These are phyloP conservation scores for Alternaria longipes DNA, from an alignment of 2,329 filamentous ascomycete species.

Conservation along the genomic window DNA sequence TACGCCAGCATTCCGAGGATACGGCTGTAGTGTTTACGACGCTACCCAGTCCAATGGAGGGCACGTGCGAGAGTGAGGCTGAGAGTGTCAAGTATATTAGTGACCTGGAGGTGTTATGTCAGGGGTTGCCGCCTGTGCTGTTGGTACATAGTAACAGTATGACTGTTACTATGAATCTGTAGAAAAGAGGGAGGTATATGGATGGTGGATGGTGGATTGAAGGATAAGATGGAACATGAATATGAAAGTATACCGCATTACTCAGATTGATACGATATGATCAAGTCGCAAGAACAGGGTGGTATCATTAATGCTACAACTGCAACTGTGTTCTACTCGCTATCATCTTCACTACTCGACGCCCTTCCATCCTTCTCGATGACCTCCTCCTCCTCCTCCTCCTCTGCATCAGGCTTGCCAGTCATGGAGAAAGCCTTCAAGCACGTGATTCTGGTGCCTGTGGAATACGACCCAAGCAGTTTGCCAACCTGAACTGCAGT, in stretches of 20 bases:
- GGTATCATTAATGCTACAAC: slow-evolving; percentile 25
- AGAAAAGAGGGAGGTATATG: not conserved
- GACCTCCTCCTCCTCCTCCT: slow-evolving; percentile 34
- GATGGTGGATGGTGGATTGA: not conserved
- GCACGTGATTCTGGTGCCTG: slow-evolving; percentile 89
- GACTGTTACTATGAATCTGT: slow-evolving; percentile 83
- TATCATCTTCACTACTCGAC: slow-evolving; percentile 34
- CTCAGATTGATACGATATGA: not conserved
- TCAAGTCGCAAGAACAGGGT: not conserved
- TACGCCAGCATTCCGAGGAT: slow-evolving; percentile 58
- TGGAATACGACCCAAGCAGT: slow-evolving; percentile 81
- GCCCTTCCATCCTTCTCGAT: slow-evolving; percentile 29
- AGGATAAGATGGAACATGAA: not conserved
- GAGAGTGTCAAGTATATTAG: slow-evolving; percentile 78
- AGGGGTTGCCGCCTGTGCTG: slow-evolving; percentile 77
- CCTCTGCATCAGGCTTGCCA: slow-evolving; percentile 43
- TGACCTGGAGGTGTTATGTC: slow-evolving; percentile 80
- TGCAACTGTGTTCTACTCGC: slow-evolving; percentile 23
- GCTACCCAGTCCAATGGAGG: slow-evolving; percentile 80
- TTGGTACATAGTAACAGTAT: slow-evolving; percentile 88
- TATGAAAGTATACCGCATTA: not conserved
- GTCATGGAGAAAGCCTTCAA: slow-evolving; percentile 87
- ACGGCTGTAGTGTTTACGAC: slow-evolving; percentile 86
- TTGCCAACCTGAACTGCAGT: slow-evolving; percentile 65
- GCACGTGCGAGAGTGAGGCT: slow-evolving; percentile 74